Evolutionary conservation across 495 filamentous ascomycete species (phyloP).

Genomic region (Hypoxylon subgilvum): DNA sequence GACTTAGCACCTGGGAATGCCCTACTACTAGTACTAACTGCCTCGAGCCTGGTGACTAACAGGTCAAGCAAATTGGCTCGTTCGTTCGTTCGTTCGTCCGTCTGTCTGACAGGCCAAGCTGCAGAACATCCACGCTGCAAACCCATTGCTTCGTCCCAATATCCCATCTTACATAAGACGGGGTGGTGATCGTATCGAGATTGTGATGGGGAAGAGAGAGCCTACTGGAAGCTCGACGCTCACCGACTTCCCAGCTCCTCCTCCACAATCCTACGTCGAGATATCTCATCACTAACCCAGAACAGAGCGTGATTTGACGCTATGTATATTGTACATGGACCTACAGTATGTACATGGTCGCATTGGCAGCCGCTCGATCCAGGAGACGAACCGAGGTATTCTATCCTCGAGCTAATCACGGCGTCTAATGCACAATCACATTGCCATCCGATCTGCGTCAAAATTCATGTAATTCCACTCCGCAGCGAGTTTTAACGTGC

Average conservation of each 20-base stretch:
- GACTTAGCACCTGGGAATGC: conserved; percentile 12
- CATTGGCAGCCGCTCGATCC: conserved; percentile 14
- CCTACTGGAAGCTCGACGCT: conserved; percentile 20
- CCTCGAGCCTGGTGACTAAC: conserved; percentile 1
- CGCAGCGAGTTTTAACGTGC: too few relatives aligned
- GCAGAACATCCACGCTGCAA: conserved; percentile 14
- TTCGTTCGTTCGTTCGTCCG: too few relatives aligned
- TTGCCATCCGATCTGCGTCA: conserved; percentile 36
- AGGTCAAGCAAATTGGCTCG: conserved; percentile 3
- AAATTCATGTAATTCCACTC: conserved; percentile 30
- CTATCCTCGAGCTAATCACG: conserved; percentile 24
- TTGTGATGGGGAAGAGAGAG: conserved; percentile 10
- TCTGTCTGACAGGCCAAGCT: conserved; percentile 12
- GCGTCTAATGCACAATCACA: conserved; percentile 28
- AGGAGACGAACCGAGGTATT: not conserved
- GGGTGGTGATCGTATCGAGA: conserved; percentile 31
- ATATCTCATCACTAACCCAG: conserved; percentile 14
- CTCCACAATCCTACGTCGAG: conserved; percentile 10
- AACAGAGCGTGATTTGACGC: conserved; percentile 11
- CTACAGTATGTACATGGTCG: conserved; percentile 13
- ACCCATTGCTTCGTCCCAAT: conserved; percentile 22
- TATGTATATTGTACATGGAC: too few relatives aligned
- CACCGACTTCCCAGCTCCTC: conserved; percentile 29
- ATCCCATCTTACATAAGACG: too few relatives aligned
- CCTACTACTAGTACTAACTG: conserved; percentile 3